phyloP scores from a whole-genome alignment of 2,329 filamentous ascomycete species.

The Clonostachys rosea region DNA sequence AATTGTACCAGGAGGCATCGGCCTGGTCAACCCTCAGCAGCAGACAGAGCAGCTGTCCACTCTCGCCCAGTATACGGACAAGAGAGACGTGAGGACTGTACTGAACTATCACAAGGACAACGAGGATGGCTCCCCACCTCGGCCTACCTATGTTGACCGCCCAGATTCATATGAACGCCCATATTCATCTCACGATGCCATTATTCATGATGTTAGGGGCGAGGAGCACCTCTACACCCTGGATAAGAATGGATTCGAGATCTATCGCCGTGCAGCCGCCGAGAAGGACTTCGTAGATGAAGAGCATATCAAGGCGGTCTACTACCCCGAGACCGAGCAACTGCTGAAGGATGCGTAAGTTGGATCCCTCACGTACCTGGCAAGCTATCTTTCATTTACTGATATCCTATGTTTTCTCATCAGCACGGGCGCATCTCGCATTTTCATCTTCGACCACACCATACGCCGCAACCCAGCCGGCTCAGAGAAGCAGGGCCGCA shows the following conservation, averaged over 20 bases:
- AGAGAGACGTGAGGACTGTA: slow-evolving; percentile 21
- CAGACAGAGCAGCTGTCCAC: slow-evolving; percentile 1
- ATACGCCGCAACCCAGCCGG: slow-evolving; percentile 31
- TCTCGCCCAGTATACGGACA: not conserved
- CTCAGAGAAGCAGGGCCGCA: slow-evolving; percentile 35
- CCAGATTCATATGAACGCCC: slow-evolving; percentile 27
- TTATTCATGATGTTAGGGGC: slow-evolving; percentile 27
- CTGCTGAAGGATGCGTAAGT: slow-evolving; percentile 55
- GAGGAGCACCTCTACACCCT: slow-evolving; percentile 26
- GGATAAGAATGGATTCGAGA: slow-evolving; percentile 31
- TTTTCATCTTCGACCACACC: slow-evolving; percentile 61
- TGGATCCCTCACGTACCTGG: too few relatives aligned
- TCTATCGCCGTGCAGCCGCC: slow-evolving; percentile 15
- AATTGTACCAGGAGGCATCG: too few relatives aligned
- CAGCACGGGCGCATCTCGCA: slow-evolving; percentile 48
- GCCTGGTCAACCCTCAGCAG: not conserved
- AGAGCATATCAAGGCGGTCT: slow-evolving; percentile 55
- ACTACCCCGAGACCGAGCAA: slow-evolving; percentile 70
- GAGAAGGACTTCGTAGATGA: slow-evolving; percentile 45
- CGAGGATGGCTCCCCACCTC: slow-evolving; percentile 32
- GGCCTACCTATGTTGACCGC: slow-evolving; percentile 22
- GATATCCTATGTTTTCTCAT: not conserved
- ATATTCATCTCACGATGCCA: slow-evolving; percentile 14
- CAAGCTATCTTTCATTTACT: not conserved
- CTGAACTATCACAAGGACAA: slow-evolving; percentile 33